Evolutionary conservation across 495 filamentous ascomycete genomes (phyloP), one percentile per base, ranked within the genome.

Genomic region (Daldinia childiae): DNA sequence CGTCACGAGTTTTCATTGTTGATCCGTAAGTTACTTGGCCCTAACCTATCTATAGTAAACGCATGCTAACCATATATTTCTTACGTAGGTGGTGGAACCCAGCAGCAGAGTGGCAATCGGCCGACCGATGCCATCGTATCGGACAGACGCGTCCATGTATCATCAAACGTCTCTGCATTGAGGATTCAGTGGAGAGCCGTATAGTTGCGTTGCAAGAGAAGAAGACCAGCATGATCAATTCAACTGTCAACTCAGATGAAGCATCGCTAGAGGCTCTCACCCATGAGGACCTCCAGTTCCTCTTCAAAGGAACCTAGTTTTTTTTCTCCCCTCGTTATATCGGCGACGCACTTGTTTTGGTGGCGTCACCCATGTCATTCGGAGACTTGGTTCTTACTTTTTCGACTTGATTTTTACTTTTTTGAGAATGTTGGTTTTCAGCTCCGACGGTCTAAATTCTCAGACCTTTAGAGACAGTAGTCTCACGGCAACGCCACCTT

Each of bases 141-240:
- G 95, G 95, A 34, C 95, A 98, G 82, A 90, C 88, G 21, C 91
- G 95, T 8, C 94, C 93, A 39, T 98, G 94, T 75, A 92, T 92
- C n/a, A 94, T 99, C 71, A 98, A 93, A 3, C 88, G 95, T 17
- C 86, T 99, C 19, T 93, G 92, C 76, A 97, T 99, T 64, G 94
- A 98, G 79, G 95, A 98, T 77, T 95, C 92, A 14, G 94, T 99
- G 14, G 95, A 99, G 81, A 93, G 90, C 55, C 89, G 95, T 17
- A 98, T 98, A 85, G 92, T 98, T 9, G 84, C 95, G 60, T 83
- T 99, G 6, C 95, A 98, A 78, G 95, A 98, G 83, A 99, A 98
- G 86, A 99, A 99, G 81, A 91, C 93, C 0, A 93, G 92, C 64
- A 92, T 99, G 89, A 98, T 99, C 68, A 91, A 93, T 66, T 93